Percentiles rank a stretch among this genome's conserved stretches.
phyloP scores from a whole-genome alignment of 2,329 filamentous ascomycete species.

The Stemphylium beticola region DNA sequence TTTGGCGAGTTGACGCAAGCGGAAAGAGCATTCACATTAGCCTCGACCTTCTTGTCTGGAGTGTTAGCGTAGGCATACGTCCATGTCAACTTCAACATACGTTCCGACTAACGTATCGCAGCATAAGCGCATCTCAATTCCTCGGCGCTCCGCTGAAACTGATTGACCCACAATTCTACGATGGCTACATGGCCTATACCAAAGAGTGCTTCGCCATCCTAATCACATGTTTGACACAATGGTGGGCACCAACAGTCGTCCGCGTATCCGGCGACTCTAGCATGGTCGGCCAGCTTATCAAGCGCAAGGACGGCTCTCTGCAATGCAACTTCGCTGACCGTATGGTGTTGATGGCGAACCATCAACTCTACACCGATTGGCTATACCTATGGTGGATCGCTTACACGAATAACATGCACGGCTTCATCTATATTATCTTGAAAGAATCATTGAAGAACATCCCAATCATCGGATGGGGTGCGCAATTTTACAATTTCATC shows the following conservation, averaged over 20 bases:
- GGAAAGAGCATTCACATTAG: conserved; percentile 57
- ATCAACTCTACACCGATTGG: conserved; percentile 91
- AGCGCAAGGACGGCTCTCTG: conserved; percentile 73
- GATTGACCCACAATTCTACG: conserved; percentile 77
- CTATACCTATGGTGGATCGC: conserved; percentile 92
- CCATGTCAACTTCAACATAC: neutral
- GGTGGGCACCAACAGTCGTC: conserved; percentile 85
- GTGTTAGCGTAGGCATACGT: conserved; percentile 51
- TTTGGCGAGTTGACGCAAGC: conserved; percentile 57
- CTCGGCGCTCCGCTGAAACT: conserved; percentile 78
- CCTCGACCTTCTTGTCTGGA: conserved; percentile 58
- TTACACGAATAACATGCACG: conserved; percentile 84
- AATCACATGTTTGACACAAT: conserved; percentile 79
- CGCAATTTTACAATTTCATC: conserved; percentile 88
- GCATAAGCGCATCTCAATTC: conserved; percentile 71
- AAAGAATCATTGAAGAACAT: conserved; percentile 86
- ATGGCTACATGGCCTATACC: conserved; percentile 85
- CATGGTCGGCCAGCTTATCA: conserved; percentile 74
- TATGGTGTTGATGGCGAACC: conserved; percentile 84
- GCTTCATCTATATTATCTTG: conserved; percentile 86
- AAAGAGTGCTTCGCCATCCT: conserved; percentile 83
- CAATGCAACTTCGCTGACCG: conserved; percentile 82
- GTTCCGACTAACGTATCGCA: conserved; percentile 29
- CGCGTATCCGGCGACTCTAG: conserved; percentile 83
- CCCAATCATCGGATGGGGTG: conserved; percentile 78